These are phyloP conservation scores for Geranium brycei DNA, from an alignment of 345 rosid genomes.

Conservation along the genomic window DNA sequence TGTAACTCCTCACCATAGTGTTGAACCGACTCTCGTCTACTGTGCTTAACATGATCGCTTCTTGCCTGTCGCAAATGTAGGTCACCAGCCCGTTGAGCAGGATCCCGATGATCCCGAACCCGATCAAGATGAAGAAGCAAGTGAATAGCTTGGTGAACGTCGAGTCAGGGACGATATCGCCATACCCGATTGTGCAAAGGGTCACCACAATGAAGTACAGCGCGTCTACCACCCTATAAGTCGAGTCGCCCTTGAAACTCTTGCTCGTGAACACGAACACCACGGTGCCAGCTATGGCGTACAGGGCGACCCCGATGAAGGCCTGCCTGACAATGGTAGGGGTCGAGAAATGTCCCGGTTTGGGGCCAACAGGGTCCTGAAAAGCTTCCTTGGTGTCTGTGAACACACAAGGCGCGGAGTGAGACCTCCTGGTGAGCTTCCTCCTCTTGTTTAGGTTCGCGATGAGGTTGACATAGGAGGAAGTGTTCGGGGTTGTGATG, in stretches of 20 bases:
- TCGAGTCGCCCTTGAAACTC: slow-evolving; percentile 23
- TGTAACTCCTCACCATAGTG: slow-evolving; percentile 29
- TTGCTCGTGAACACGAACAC: slow-evolving; percentile 25
- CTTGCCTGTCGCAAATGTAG: slow-evolving; percentile 55
- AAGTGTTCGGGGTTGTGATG: slow-evolving; percentile 19
- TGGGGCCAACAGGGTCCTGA: slow-evolving; percentile 10
- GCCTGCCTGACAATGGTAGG: slow-evolving; percentile 22
- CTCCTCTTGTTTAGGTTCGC: slow-evolving; percentile 32
- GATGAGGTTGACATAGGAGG: slow-evolving; percentile 31
- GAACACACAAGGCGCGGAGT: slow-evolving; percentile 48
- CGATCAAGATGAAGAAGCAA: slow-evolving; percentile 26
- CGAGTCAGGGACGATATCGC: slow-evolving; percentile 40
- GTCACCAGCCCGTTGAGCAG: slow-evolving; percentile 47
- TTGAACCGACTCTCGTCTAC: slow-evolving; percentile 36
- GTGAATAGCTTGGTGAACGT: slow-evolving; percentile 25
- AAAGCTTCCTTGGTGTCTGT: slow-evolving; percentile 24
- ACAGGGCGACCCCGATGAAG: slow-evolving; percentile 17
- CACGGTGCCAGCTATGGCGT: slow-evolving; percentile 22
- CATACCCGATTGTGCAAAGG: slow-evolving; percentile 52
- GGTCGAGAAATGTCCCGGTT: slow-evolving; percentile 15
- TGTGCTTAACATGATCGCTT: slow-evolving; percentile 38
- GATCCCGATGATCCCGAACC: slow-evolving; percentile 53
- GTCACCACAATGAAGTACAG: slow-evolving; percentile 55
- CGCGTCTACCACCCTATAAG: slow-evolving; percentile 41
- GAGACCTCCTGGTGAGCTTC: slow-evolving; percentile 25